Conservation (phyloP, 148 eudicot species). For the Selenicereus undatus region DNA sequence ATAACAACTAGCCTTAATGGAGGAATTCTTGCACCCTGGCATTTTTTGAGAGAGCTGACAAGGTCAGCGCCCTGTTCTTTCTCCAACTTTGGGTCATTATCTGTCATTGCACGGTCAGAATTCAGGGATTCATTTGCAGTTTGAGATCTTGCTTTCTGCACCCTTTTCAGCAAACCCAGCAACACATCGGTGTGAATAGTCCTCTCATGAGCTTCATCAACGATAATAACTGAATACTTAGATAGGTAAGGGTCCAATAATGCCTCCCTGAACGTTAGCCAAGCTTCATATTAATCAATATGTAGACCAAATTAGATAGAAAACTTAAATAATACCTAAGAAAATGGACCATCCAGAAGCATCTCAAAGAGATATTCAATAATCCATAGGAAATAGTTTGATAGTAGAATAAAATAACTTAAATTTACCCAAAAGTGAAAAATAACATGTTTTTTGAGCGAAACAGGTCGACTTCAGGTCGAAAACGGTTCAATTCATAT, state of each 20-base stretch:
- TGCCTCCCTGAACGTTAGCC: slow-evolving; percentile 70
- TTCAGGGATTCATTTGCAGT: slow-evolving; percentile 21
- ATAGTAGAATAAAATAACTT: not conserved
- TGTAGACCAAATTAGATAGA: not conserved
- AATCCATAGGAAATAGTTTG: not conserved
- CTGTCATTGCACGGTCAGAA: slow-evolving; percentile 29
- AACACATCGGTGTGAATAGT: slow-evolving; percentile 96
- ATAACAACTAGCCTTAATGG: slow-evolving; percentile 83
- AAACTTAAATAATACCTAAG: not conserved
- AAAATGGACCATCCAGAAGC: not conserved
- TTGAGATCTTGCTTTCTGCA: slow-evolving; percentile 70
- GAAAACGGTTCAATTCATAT: too few relatives aligned
- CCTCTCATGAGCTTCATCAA: slow-evolving; percentile 99
- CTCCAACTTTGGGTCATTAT: slow-evolving; percentile 27
- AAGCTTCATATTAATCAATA: slow-evolving; percentile 26
- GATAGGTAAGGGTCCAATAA: slow-evolving; percentile 84
- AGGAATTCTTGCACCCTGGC: slow-evolving; percentile 39
- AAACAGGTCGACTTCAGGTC: too few relatives aligned
- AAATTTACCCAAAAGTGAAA: too few relatives aligned
- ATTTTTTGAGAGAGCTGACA: slow-evolving; percentile 32
- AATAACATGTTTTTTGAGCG: too few relatives aligned
- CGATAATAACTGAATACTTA: slow-evolving; percentile 72
- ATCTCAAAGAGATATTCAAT: slow-evolving; percentile 5
- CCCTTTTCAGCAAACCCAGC: slow-evolving; percentile 79
- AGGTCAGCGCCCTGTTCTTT: slow-evolving; percentile 32